These are phyloP conservation scores for Malus fusca DNA, from an alignment of 306 rosid species.

Conservation along the genomic window DNA sequence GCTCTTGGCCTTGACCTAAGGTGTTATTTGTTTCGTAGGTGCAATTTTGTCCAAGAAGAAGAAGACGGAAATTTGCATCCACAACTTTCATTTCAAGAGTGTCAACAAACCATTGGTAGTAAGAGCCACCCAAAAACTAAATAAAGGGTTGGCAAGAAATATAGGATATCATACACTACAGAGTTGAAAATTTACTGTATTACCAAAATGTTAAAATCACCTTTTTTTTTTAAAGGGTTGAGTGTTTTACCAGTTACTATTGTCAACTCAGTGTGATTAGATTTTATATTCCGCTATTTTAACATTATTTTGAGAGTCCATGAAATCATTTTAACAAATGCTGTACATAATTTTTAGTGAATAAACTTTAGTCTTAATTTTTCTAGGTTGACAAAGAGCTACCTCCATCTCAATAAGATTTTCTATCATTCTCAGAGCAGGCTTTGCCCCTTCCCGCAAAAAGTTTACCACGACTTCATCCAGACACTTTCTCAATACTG, in stretches of 20 bases:
- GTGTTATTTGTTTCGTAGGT: too few relatives aligned
- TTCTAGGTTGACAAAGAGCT: neutral
- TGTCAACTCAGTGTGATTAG: neutral
- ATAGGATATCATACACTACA: neutral
- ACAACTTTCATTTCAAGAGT: neutral
- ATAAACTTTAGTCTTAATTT: neutral
- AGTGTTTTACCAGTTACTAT: neutral
- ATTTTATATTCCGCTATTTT: neutral
- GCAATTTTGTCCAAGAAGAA: too few relatives aligned
- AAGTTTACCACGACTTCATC: slow-evolving; percentile 32
- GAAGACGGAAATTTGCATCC: too few relatives aligned
- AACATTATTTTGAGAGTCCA: neutral
- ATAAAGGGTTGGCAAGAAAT: neutral
- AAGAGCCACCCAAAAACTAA: neutral
- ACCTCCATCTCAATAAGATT: slow-evolving; percentile 47
- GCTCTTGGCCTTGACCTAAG: too few relatives aligned
- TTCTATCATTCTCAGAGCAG: slow-evolving; percentile 39
- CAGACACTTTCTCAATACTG: slow-evolving; percentile 30
- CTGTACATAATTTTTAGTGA: neutral
- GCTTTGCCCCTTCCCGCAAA: slow-evolving; percentile 27
- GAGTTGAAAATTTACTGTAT: neutral
- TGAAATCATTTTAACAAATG: neutral
- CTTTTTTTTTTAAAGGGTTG: neutral
- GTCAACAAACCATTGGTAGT: neutral
- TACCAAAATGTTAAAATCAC: neutral